These are phyloP conservation scores for Entonaema liquescens DNA, from an alignment of 495 filamentous ascomycete genomes.

Conservation along the genomic window DNA sequence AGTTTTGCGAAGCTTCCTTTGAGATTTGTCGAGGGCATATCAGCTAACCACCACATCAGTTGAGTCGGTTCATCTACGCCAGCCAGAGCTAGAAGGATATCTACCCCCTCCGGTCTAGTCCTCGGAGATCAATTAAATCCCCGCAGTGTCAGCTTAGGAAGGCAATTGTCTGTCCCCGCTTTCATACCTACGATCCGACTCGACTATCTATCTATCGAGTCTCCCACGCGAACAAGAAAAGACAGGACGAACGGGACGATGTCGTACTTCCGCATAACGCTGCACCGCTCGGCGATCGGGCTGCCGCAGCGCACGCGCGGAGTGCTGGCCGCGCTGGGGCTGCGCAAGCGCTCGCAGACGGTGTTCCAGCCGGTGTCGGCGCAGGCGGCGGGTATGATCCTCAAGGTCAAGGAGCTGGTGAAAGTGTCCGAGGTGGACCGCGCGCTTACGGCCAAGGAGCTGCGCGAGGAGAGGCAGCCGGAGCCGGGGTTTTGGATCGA, in stretches of 20 bases:
- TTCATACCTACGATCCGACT: neutral
- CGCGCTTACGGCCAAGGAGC: slow-evolving; percentile 74
- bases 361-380: slow-evolving; percentile 91
- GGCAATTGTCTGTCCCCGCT: neutral
- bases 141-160: neutral
- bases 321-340: slow-evolving; percentile 87
- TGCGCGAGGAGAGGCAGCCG: slow-evolving; percentile 76
- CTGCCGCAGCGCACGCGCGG: slow-evolving; percentile 82
- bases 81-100: neutral
- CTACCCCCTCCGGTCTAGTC: neutral
- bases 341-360: slow-evolving; percentile 84
- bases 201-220: neutral
- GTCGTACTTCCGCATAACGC: slow-evolving; percentile 95
- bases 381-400: slow-evolving; percentile 91
- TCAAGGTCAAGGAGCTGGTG: slow-evolving; percentile 97
- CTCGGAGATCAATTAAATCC: neutral
- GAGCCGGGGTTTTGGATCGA: slow-evolving; percentile 89
- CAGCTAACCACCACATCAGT: neutral
- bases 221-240: neutral
- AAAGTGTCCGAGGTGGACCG: slow-evolving; percentile 82
- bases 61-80: neutral
- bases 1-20: neutral
- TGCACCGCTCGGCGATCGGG: slow-evolving; percentile 92
- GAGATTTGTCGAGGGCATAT: neutral
- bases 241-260: slow-evolving; percentile 56